phyloP scores from a whole-genome alignment of 192 early-diverging fungal genomes.

The Allomyces arbusculus region DNA sequence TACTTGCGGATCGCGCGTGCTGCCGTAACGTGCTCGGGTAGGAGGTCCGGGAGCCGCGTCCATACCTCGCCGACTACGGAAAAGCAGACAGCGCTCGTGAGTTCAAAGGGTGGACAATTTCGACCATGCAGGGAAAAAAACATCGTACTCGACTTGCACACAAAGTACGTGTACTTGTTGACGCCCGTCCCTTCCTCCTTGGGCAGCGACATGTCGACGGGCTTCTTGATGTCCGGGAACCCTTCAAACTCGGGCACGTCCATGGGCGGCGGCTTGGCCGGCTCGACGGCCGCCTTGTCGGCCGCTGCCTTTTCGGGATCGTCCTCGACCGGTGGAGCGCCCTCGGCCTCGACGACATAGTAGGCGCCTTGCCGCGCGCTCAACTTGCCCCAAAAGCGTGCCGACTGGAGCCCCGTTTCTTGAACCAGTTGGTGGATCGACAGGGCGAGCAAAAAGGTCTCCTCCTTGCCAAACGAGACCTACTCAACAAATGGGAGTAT shows the following conservation, averaged over 20 bases:
- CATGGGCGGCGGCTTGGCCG: constrained; percentile 2
- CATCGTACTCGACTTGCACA: constrained; percentile 21
- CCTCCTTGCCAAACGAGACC: constrained; percentile 27
- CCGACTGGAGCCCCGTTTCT: constrained; percentile 29
- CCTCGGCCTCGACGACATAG: constrained; percentile 23
- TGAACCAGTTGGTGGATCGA: constrained; percentile 23
- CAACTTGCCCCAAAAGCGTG: constrained; percentile 36
- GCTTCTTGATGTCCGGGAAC: constrained; percentile 17
- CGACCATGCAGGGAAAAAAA: neutral
- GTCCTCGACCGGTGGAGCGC: constrained; percentile 24
- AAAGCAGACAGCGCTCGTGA: neutral
- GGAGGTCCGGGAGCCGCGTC: constrained; percentile 29
- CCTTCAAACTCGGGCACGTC: constrained; percentile 1
- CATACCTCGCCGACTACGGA: constrained; percentile 23
- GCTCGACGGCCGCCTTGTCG: constrained; percentile 4
- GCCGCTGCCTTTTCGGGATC: constrained; percentile 24
- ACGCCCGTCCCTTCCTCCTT: constrained; percentile 23
- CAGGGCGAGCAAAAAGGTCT: constrained; percentile 33
- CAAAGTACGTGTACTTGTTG: constrained; percentile 41
- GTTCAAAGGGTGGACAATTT: neutral
- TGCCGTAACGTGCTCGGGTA: constrained; percentile 31
- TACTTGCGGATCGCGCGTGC: constrained; percentile 26
- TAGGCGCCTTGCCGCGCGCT: constrained; percentile 17
- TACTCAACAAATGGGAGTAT: no score
- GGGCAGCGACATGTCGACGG: constrained; percentile 12